Evolutionary conservation across 495 filamentous ascomycete species (phyloP).

Genomic region (Parathielavia hyrcaniae): DNA sequence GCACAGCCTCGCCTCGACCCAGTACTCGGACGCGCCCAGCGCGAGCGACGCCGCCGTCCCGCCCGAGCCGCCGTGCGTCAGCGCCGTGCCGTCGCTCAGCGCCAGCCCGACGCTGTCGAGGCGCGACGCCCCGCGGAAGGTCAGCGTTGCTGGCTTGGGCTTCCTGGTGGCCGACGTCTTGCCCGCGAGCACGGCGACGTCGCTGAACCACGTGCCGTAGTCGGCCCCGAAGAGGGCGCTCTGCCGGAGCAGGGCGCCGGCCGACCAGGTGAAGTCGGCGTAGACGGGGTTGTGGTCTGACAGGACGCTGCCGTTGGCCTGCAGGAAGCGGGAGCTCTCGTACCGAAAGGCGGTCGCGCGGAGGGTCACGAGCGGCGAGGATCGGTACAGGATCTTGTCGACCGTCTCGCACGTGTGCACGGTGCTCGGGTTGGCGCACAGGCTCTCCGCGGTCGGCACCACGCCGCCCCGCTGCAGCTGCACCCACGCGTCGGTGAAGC

Average conservation of each 20-base stretch:
- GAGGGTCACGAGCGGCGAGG: constrained; percentile 41
- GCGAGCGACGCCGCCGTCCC: constrained; percentile 41
- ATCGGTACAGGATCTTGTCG: constrained; percentile 58
- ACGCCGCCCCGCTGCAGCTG: constrained; percentile 41
- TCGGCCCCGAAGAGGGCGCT: constrained; percentile 49
- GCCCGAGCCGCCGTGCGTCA: constrained; percentile 53
- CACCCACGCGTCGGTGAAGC: constrained; percentile 50
- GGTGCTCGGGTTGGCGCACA: constrained; percentile 46
- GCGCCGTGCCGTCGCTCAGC: constrained; percentile 40
- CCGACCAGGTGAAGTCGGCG: constrained; percentile 49
- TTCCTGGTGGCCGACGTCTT: constrained; percentile 17
- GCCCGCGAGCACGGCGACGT: constrained; percentile 35
- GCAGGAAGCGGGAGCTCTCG: constrained; percentile 45
- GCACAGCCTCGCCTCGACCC: constrained; percentile 48
- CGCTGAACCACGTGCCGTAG: constrained; percentile 52
- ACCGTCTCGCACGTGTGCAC: constrained; percentile 52
- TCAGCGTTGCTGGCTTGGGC: constrained; percentile 36
- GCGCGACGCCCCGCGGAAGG: constrained; percentile 44
- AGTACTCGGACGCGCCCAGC: constrained; percentile 44
- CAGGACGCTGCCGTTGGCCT: constrained; percentile 47
- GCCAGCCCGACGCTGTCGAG: constrained; percentile 48
- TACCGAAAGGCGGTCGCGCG: constrained; percentile 44
- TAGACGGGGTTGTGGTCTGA: constrained; percentile 57
- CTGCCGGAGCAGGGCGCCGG: constrained; percentile 37
- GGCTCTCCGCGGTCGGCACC: constrained; percentile 39